Evolutionary conservation across 164 flowering plant genomes (phyloP), one percentile per base, ranked within the genome.

Genomic region (Berberis vulgaris): DNA sequence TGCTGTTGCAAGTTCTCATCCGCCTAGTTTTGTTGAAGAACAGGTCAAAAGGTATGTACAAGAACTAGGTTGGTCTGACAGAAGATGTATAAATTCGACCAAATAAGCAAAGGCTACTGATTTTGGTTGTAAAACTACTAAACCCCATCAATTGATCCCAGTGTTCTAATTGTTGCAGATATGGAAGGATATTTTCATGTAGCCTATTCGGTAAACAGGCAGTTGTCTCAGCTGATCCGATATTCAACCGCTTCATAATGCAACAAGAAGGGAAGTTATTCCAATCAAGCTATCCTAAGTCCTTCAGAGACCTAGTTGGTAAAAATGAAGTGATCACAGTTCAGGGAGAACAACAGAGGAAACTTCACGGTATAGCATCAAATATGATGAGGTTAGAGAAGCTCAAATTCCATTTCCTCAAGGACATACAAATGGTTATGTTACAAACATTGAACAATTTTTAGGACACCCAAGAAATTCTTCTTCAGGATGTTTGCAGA

Each of bases 221-320:
- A 0, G 91, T 90, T 65, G 95, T 88, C 13, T 90, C 97, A 2
- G 91, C 86, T 0, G 95, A 90, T 63, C 85, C 95, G 2, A 55
- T 43, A 0, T 90, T 90, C 54, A 90, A 90, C 70, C 68, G 86
- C 13, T 90, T 82, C 60, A 74, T 88, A 49, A 86, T 90, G 92
- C 91, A 81, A 65, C 86, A 88, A 57, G 97, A 90, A 76, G 95
- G 97, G n/a, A 85, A 69, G 62, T 45, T 86, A 38, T 90, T 90
- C 72, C 80, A 82, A 69, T 90, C 97, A 2, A 84, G 90, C 63
- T 90, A 90, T 67, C 97, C 97, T 1, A 88, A 83, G 64, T 86
- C 97, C 3, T 90, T 90, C 72, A 73, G 88, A 59, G 91, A 90
- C 58, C 74, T 90, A 78, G 97, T 90, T 0, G 97, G 97, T 1